phyloP scores from a whole-genome alignment of 2,329 filamentous ascomycete genomes.

The Trichoderma semiorbis region DNA sequence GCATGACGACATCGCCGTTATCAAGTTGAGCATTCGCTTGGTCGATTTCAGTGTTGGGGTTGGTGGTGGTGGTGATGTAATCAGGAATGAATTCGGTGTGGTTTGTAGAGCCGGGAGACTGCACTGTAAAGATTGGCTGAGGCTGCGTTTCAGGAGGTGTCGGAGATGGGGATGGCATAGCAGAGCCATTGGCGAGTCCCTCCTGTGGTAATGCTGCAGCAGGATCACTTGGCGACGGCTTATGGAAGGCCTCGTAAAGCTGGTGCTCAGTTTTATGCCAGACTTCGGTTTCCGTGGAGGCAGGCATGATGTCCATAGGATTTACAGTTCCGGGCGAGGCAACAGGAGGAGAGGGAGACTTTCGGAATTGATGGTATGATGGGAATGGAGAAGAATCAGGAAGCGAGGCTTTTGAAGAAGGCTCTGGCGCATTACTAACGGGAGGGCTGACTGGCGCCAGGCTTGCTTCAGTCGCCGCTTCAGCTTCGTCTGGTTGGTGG shows the following conservation, averaged over 20 bases:
- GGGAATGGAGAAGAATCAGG: slow-evolving; percentile 26
- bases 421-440: slow-evolving; percentile 17
- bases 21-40: neutral
- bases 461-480: neutral
- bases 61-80: neutral
- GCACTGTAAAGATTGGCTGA: slow-evolving; percentile 26
- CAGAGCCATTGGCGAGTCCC: slow-evolving; percentile 1
- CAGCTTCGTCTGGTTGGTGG: slow-evolving; percentile 17
- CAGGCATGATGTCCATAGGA: slow-evolving; percentile 52
- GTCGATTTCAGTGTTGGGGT: neutral
- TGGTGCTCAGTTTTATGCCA: slow-evolving; percentile 38
- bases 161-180: slow-evolving; percentile 26
- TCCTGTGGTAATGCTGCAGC: neutral
- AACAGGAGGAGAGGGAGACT: slow-evolving; percentile 30
- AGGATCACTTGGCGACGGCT: slow-evolving; percentile 24
- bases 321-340: slow-evolving; percentile 49
- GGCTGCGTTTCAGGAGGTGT: slow-evolving; percentile 17
- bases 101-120: slow-evolving; percentile 27
- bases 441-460: slow-evolving; percentile 5
- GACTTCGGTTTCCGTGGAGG: slow-evolving; percentile 37
- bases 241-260: slow-evolving; percentile 29
- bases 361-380: slow-evolving; percentile 23
- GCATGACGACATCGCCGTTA: slow-evolving; percentile 6
- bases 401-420: slow-evolving; percentile 26
- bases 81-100: slow-evolving; percentile 21